Evolutionary conservation across 768 basidiomycete genomes (phyloP).

Genomic region (Jaapia argillacea): DNA sequence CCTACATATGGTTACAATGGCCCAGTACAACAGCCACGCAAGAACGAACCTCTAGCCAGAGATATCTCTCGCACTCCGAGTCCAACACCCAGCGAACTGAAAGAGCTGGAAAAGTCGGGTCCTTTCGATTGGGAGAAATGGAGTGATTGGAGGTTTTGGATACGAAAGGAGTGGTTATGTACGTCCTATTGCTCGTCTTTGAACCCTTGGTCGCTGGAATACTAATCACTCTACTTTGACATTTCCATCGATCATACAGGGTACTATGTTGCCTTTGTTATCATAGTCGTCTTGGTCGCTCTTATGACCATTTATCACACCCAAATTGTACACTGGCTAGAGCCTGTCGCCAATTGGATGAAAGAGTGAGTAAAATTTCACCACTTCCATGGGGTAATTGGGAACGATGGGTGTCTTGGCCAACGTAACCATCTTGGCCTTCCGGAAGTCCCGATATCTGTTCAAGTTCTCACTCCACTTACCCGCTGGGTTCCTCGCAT

Average conservation of each 20-base stretch:
- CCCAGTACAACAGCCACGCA: background rate
- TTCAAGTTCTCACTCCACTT: conserved; percentile 1
- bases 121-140: conserved; percentile 37
- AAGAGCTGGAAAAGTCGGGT: conserved; percentile 25
- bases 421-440: too few relatives aligned
- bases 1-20: background rate
- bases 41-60: conserved; percentile 4
- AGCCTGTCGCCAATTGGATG: conserved; percentile 37
- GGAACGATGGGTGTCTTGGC: too few relatives aligned
- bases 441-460: conserved; percentile 19
- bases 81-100: conserved; percentile 52
- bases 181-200: conserved; percentile 20
- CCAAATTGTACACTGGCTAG: conserved; percentile 40
- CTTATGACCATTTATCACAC: conserved; percentile 56
- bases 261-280: conserved; percentile 38
- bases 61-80: conserved; percentile 38
- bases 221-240: background rate
- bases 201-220: background rate
- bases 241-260: conserved; percentile 17
- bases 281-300: conserved; percentile 37
- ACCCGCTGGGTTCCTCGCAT: background rate
- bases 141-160: conserved; percentile 37
- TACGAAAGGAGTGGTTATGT: conserved; percentile 50
- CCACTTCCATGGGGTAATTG: conserved; percentile 25
- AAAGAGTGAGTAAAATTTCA: conserved; percentile 24